Evolutionary conservation across 75 land plant species (phyloP).

Genomic region (Selaginella moellendorffii): DNA sequence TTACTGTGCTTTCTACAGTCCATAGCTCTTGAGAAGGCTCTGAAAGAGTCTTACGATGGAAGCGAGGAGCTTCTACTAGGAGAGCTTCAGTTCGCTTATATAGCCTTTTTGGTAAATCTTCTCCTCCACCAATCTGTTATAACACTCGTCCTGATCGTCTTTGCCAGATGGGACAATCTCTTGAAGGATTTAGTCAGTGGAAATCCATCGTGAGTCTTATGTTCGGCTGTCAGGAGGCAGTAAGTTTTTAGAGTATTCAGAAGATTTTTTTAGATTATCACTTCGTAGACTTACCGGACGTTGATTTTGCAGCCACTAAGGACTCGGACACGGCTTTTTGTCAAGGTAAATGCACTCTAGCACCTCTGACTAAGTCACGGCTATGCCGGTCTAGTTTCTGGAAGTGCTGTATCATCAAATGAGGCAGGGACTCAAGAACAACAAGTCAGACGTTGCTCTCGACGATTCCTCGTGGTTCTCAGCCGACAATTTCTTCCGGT

Average conservation of each 20-base stretch:
- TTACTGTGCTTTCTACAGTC: constrained; percentile 34
- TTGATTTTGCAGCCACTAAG: constrained; percentile 47
- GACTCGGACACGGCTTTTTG: constrained; percentile 48
- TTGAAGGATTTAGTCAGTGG: constrained; percentile 94
- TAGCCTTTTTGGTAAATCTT: constrained; percentile 69
- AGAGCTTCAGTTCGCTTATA: constrained; percentile 80
- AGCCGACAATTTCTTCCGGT: constrained; percentile 50
- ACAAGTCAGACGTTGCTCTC: not conserved
- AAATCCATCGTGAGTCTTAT: constrained; percentile 70
- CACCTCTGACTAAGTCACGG: not conserved
- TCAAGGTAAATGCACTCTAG: constrained; percentile 32
- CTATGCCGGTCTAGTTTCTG: constrained; percentile 30
- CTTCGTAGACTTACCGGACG: not conserved
- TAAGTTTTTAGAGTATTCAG: constrained; percentile 26
- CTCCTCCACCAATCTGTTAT: too few relatives aligned
- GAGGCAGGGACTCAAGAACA: constrained; percentile 42
- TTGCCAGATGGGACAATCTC: constrained; percentile 95
- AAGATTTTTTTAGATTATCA: not conserved
- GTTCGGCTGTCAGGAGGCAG: constrained; percentile 61
- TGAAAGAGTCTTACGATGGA: constrained; percentile 47
- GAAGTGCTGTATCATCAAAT: constrained; percentile 65
- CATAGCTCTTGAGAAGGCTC: constrained; percentile 39
- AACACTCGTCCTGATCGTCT: too few relatives aligned
- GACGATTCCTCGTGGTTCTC: constrained; percentile 65
- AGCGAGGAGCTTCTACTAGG: constrained; percentile 65